Conservation (phyloP, 1,284 basidiomycete genomes). For the Ganoderma lucidum region DNA sequence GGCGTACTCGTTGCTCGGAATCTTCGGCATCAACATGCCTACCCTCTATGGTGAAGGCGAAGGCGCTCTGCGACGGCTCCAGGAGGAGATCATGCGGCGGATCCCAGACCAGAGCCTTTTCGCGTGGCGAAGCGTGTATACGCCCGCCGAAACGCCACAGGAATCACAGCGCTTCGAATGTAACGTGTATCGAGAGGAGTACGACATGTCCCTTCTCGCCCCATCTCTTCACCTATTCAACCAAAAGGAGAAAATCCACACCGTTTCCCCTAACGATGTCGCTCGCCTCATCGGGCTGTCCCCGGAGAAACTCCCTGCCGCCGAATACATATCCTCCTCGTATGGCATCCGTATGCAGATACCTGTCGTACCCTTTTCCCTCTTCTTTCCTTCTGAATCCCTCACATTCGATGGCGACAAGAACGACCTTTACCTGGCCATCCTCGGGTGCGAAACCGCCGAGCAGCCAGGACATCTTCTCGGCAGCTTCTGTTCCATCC, state of each 20-base stretch:
- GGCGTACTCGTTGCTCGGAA: neutral
- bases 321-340: neutral
- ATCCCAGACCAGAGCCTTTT: constrained; percentile 12
- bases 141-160: neutral
- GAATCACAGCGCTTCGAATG: neutral
- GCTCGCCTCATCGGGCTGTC: neutral
- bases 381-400: neutral
- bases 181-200: neutral
- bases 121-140: constrained; percentile 1
- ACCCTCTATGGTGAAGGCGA: constrained; percentile 10
- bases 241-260: neutral
- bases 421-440: neutral
- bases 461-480: neutral
- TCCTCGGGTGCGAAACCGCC: neutral
- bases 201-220: neutral
- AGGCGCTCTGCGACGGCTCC: constrained; percentile 8
- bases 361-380: neutral
- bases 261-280: neutral
- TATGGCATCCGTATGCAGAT: neutral
- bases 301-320: neutral
- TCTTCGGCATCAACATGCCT: constrained; percentile 16
- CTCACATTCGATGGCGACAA: neutral
- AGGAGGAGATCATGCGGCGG: constrained; percentile 13
- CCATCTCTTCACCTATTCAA: neutral
- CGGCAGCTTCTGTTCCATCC: neutral